Evolutionary conservation across 1,284 basidiomycete species (phyloP).

Genomic region (Apiotrichum sp.): DNA sequence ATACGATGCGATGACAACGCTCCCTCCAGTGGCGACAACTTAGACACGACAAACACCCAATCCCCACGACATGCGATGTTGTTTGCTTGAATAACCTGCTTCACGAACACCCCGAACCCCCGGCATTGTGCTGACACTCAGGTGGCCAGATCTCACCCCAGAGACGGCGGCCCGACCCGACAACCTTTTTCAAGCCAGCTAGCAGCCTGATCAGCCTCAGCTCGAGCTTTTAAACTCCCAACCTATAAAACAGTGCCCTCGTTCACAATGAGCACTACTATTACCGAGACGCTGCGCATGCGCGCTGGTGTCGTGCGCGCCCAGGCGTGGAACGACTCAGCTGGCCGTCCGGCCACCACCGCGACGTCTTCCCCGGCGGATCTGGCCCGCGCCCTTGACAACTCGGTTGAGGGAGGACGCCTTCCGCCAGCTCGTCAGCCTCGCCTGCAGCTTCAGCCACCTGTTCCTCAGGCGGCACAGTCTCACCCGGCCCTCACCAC

Average conservation of each 20-base stretch:
- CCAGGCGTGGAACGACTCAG: slow-evolving; percentile 11
- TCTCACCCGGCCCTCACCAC: slow-evolving; percentile 22
- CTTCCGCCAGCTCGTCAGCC: slow-evolving; percentile 27
- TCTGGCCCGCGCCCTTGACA: slow-evolving; percentile 35
- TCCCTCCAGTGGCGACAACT: too few relatives aligned
- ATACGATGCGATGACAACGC: too few relatives aligned
- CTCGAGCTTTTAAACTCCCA: neutral
- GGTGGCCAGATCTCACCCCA: slow-evolving; percentile 24
- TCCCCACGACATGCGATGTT: too few relatives aligned
- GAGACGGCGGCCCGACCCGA: slow-evolving; percentile 29
- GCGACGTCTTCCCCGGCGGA: slow-evolving; percentile 16
- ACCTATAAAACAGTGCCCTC: neutral
- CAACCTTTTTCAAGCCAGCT: slow-evolving; percentile 1
- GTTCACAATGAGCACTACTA: slow-evolving; percentile 18
- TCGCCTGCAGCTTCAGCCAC: slow-evolving; percentile 18
- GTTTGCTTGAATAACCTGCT: too few relatives aligned
- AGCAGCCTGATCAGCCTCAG: neutral
- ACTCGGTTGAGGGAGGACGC: slow-evolving; percentile 23
- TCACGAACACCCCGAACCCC: too few relatives aligned
- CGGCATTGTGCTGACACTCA: slow-evolving; percentile 1
- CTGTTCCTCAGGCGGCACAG: slow-evolving; percentile 2
- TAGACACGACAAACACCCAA: too few relatives aligned
- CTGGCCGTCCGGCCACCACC: neutral
- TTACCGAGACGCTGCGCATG: slow-evolving; percentile 14
- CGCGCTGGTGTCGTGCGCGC: slow-evolving; percentile 13